Conservation (phyloP, 2,329 filamentous ascomycete species). For the Fusarium sp. region DNA sequence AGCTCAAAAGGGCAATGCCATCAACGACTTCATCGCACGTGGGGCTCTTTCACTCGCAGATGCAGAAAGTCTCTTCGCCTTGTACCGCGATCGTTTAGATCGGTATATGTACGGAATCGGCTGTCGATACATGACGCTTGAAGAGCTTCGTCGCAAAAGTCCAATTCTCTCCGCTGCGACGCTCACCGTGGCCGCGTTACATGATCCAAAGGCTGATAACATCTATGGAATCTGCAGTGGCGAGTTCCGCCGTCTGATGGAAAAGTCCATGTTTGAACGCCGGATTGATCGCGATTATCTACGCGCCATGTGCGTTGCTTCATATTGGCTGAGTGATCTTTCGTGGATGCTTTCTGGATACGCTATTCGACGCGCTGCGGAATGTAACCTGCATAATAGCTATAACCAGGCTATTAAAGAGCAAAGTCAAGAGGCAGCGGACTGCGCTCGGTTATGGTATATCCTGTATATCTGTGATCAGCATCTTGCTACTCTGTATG, state of each 20-base stretch:
- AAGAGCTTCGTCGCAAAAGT: slow-evolving; percentile 67
- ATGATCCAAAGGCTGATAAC: slow-evolving; percentile 66
- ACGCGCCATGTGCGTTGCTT: slow-evolving; percentile 70
- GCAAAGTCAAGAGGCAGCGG: slow-evolving; percentile 60
- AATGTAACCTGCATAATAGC: slow-evolving; percentile 60
- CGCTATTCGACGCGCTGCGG: slow-evolving; percentile 63
- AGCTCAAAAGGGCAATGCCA: slow-evolving; percentile 38
- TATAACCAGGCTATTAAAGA: slow-evolving; percentile 57
- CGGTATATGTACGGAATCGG: slow-evolving; percentile 67
- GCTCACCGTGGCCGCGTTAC: slow-evolving; percentile 69
- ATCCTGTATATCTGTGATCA: slow-evolving; percentile 72
- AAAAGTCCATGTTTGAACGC: slow-evolving; percentile 58
- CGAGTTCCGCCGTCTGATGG: slow-evolving; percentile 70
- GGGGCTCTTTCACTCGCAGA: slow-evolving; percentile 61
- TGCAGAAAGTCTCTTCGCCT: slow-evolving; percentile 64
- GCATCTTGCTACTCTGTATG: slow-evolving; percentile 72
- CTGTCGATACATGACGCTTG: slow-evolving; percentile 63
- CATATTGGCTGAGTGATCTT: slow-evolving; percentile 73
- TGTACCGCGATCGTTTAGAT: slow-evolving; percentile 65
- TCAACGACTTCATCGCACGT: slow-evolving; percentile 54
- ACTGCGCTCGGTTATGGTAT: slow-evolving; percentile 72
- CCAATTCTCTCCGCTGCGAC: slow-evolving; percentile 69
- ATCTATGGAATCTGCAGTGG: slow-evolving; percentile 67
- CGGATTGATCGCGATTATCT: slow-evolving; percentile 64
- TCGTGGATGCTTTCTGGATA: slow-evolving; percentile 73